phyloP scores from a whole-genome alignment of 1,284 basidiomycete species.

The Prillingera fragicola region DNA sequence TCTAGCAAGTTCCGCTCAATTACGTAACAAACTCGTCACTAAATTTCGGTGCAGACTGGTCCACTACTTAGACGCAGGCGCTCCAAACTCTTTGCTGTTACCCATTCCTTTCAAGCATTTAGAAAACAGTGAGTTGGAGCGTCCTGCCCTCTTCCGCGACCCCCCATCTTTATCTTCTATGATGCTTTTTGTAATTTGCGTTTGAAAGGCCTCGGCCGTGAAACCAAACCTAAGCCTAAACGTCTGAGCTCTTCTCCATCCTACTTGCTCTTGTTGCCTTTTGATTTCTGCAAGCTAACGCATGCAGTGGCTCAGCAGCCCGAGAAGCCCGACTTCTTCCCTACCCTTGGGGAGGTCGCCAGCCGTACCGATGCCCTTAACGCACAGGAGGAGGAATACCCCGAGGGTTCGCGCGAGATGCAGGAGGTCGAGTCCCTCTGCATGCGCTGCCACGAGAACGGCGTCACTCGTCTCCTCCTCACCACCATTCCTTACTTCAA shows the following conservation, averaged over 20 bases:
- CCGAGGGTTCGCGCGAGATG: constrained; percentile 49
- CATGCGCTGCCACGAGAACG: constrained; percentile 90
- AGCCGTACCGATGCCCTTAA: constrained; percentile 32
- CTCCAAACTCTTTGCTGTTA: too few relatives aligned
- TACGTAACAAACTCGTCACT: too few relatives aligned
- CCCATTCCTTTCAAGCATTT: too few relatives aligned
- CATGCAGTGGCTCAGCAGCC: constrained; percentile 1
- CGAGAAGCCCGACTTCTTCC: constrained; percentile 41
- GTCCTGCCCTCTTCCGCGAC: background rate
- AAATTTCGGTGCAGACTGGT: too few relatives aligned
- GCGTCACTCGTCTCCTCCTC: constrained; percentile 82
- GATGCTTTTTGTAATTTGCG: constrained; percentile 49
- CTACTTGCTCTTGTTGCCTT: background rate
- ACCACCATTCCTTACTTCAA: constrained; percentile 95
- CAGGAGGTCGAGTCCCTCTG: constrained; percentile 87
- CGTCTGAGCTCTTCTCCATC: constrained; percentile 31
- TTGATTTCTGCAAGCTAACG: background rate
- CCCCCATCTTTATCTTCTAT: constrained; percentile 13
- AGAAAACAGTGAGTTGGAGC: too few relatives aligned
- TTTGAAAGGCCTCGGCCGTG: constrained; percentile 36
- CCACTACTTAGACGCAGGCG: too few relatives aligned
- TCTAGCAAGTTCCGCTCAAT: too few relatives aligned
- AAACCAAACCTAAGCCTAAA: constrained; percentile 45
- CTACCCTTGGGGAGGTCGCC: constrained; percentile 43
- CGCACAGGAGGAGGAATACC: constrained; percentile 53